These are phyloP conservation scores for Clavispora fructus DNA, from an alignment of 805 yeast genomes.

Conservation along the genomic window DNA sequence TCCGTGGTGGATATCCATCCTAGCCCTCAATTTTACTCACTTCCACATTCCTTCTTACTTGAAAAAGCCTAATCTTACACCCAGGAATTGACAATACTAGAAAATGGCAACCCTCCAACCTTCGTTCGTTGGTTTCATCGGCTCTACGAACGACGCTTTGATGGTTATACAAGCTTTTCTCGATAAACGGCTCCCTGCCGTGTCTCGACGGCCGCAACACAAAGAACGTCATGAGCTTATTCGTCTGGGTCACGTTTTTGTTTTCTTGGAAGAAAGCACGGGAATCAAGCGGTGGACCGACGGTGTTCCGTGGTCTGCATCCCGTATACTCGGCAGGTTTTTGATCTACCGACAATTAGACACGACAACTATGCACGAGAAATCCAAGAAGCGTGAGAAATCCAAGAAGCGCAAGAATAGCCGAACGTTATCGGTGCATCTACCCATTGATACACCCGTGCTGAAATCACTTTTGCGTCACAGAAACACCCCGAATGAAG, in stretches of 20 bases:
- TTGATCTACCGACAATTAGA: constrained; percentile 70
- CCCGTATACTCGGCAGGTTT: constrained; percentile 81
- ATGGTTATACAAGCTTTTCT: constrained; percentile 75
- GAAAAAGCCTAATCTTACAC: not conserved
- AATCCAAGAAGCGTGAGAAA: constrained; percentile 41
- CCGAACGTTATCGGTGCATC: constrained; percentile 10
- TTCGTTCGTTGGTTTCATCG: constrained; percentile 70
- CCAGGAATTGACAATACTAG: not conserved
- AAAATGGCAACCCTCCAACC: constrained; percentile 30
- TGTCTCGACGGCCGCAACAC: constrained; percentile 78
- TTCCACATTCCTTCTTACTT: too few relatives aligned
- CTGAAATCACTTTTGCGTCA: not conserved
- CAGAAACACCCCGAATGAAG: constrained; percentile 39
- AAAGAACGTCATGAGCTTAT: constrained; percentile 64
- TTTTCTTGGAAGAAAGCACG: constrained; percentile 75
- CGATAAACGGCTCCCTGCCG: constrained; percentile 52
- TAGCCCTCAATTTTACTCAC: too few relatives aligned
- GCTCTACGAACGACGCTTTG: constrained; percentile 78
- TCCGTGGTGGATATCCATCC: too few relatives aligned
- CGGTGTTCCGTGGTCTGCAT: constrained; percentile 92
- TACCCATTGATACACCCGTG: not conserved
- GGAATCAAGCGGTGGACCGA: constrained; percentile 96
- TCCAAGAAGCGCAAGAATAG: constrained; percentile 40
- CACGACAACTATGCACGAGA: constrained; percentile 33
- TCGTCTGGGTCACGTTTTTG: constrained; percentile 73